phyloP scores from a whole-genome alignment of 2,329 filamentous ascomycete genomes.

The Phaeosphaeria sp. region DNA sequence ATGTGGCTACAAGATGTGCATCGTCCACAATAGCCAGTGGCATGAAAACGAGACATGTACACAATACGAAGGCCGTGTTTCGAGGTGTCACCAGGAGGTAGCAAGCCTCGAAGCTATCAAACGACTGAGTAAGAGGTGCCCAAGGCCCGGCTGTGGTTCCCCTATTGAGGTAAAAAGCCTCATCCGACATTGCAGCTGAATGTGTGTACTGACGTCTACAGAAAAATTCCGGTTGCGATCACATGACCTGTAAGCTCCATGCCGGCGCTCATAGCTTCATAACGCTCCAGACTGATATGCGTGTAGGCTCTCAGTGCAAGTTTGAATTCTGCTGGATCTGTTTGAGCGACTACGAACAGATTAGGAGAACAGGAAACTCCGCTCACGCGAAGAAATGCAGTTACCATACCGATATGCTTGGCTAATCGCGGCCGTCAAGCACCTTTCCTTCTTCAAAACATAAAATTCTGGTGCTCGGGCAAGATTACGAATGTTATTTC shows the following conservation, averaged over 20 bases:
- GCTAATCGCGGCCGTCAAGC: slow-evolving; percentile 18
- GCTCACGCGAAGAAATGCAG: slow-evolving; percentile 28
- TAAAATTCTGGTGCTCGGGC: no score
- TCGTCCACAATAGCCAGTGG: slow-evolving; percentile 45
- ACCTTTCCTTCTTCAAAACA: no score
- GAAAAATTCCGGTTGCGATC: slow-evolving; percentile 53
- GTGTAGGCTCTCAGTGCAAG: slow-evolving; percentile 39
- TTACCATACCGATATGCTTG: slow-evolving; percentile 23
- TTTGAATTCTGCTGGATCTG: slow-evolving; percentile 54
- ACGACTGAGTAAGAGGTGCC: slow-evolving; percentile 49
- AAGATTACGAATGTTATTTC: no score
- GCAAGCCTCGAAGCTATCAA: slow-evolving; percentile 37
- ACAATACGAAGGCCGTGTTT: slow-evolving; percentile 47
- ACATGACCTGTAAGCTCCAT: slow-evolving; percentile 44
- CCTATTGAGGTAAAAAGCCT: no score
- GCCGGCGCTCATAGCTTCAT: background rate
- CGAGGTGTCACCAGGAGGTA: slow-evolving; percentile 33
- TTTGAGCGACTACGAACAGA: slow-evolving; percentile 34
- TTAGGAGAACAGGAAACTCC: slow-evolving; percentile 27
- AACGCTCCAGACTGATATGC: slow-evolving; percentile 8
- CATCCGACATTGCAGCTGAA: no score
- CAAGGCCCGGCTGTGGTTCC: slow-evolving; percentile 41
- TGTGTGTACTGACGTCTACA: no score
- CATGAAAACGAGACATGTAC: slow-evolving; percentile 52
- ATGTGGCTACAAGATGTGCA: slow-evolving; percentile 49